phyloP scores from a whole-genome alignment of 2,329 filamentous ascomycete species.

The Epichloe hybrida region DNA sequence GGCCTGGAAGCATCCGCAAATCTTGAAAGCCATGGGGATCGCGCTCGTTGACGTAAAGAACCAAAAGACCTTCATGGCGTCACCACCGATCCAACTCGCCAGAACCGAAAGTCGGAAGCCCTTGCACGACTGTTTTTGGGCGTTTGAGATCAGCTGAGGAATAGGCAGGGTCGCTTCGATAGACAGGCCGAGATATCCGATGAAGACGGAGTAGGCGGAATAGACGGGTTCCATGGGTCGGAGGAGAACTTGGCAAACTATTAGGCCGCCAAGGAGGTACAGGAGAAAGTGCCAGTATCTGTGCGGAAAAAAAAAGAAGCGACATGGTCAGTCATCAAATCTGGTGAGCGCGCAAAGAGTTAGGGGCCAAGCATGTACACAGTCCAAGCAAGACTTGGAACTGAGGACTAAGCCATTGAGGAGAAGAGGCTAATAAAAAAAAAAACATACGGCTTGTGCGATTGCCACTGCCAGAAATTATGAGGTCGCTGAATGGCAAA shows the following conservation, averaged over 20 bases:
- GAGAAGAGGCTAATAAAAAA: not conserved
- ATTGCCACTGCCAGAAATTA: conserved; percentile 74
- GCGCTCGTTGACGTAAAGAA: conserved; percentile 59
- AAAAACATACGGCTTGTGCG: conserved; percentile 46
- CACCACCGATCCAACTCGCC: conserved; percentile 64
- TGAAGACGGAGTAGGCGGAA: conserved; percentile 47
- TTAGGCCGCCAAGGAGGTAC: conserved; percentile 49
- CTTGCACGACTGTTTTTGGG: conserved; percentile 53
- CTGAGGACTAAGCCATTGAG: no score
- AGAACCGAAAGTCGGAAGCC: conserved; percentile 67
- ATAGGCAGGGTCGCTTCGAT: conserved; percentile 73
- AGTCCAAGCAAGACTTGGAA: no score
- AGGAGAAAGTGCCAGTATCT: conserved; percentile 66
- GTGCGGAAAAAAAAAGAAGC: not conserved
- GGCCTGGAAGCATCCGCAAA: conserved; percentile 72
- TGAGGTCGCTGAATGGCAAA: conserved; percentile 45
- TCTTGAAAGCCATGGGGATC: conserved; percentile 68
- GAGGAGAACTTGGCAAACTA: conserved; percentile 54
- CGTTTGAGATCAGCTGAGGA: conserved; percentile 64
- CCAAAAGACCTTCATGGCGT: conserved; percentile 79
- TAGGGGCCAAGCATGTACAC: no score
- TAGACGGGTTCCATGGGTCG: conserved; percentile 45
- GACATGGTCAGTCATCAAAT: no score
- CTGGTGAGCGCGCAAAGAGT: no score
- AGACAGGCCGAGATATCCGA: conserved; percentile 63